A percentile compares a stretch with the other conserved stretches of the same genome.
Evolutionary conservation across 2,329 filamentous ascomycete species (phyloP).

Genomic region (Calonectria pauciramosa): DNA sequence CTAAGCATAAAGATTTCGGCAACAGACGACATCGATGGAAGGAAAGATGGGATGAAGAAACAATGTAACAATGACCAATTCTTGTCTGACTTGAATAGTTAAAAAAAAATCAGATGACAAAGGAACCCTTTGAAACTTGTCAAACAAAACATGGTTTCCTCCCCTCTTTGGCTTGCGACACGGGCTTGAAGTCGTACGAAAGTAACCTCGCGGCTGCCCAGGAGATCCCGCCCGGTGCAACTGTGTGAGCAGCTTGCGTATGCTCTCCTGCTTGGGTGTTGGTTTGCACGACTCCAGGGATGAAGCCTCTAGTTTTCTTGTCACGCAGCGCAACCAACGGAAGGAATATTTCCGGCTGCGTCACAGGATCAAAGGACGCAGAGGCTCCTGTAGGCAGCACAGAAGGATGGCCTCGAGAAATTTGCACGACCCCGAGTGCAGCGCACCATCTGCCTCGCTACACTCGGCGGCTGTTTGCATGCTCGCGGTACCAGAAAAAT

Average conservation of each 20-base stretch:
- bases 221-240: not conserved
- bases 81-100: not conserved
- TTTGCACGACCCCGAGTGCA: not conserved
- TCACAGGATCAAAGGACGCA: not conserved
- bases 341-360: slow-evolving; percentile 16
- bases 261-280: not conserved
- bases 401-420: not conserved
- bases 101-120: not conserved
- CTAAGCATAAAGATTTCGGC: slow-evolving; percentile 17
- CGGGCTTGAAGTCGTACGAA: not conserved
- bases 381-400: not conserved
- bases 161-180: not conserved
- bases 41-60: not conserved
- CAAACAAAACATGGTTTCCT: slow-evolving; percentile 13
- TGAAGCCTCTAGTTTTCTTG: not conserved
- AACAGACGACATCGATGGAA: not conserved
- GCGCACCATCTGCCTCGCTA: not conserved
- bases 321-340: slow-evolving; percentile 6
- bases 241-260: not conserved
- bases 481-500: not conserved
- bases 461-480: too few relatives aligned
- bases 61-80: not conserved
- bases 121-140: slow-evolving; percentile 11
- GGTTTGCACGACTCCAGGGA: slow-evolving; percentile 2
- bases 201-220: not conserved